These are phyloP conservation scores for Trichoderma koningiopsis DNA, from an alignment of 2,329 filamentous ascomycete genomes.

Conservation along the genomic window DNA sequence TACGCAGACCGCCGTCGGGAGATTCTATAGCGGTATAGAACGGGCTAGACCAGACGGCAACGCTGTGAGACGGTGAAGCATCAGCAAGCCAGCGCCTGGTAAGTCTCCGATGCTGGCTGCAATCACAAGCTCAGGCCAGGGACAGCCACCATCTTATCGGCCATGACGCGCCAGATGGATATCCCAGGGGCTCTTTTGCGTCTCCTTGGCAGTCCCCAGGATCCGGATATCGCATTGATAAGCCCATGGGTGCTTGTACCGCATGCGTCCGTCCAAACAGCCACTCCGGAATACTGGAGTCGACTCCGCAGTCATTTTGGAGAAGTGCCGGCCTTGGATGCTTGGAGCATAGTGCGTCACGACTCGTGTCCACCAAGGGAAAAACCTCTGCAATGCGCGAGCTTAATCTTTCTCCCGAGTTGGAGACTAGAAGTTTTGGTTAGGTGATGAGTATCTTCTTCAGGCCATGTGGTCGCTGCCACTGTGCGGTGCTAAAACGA, in stretches of 20 bases:
- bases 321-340: constrained; percentile 4
- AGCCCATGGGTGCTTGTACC: neutral
- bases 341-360: constrained; percentile 14
- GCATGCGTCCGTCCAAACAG: neutral
- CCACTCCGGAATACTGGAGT: constrained; percentile 13
- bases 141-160: constrained; percentile 1
- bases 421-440: constrained; percentile 13
- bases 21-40: neutral
- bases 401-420: constrained; percentile 25
- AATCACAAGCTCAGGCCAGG: neutral
- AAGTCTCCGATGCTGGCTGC: neutral
- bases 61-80: constrained; percentile 9
- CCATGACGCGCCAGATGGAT: neutral
- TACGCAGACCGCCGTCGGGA: neutral
- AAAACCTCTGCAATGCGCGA: neutral
- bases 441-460: neutral
- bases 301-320: constrained; percentile 14
- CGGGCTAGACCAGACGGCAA: neutral
- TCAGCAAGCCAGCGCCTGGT: neutral
- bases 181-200: neutral
- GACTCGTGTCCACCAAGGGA: constrained; percentile 8
- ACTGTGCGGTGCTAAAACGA: constrained; percentile 22
- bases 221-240: constrained; percentile 7
- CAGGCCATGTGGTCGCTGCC: neutral
- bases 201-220: neutral